Conservation (phyloP, 192 early-diverging fungal species). For the Endogone sp. region DNA sequence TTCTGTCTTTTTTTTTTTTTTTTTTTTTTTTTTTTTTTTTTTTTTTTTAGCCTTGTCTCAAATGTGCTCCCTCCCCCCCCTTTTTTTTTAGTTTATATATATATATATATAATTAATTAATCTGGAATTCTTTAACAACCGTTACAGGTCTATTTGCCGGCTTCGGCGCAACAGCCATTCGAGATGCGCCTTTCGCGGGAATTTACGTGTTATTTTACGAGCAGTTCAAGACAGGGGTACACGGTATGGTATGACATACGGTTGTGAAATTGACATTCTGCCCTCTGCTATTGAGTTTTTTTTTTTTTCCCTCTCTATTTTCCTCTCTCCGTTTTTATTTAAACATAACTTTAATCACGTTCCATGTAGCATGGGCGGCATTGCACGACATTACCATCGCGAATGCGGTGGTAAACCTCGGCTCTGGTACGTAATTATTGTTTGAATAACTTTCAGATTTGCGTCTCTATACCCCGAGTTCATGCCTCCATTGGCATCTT, state of each 20-base stretch:
- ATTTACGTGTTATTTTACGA: conserved; percentile 91
- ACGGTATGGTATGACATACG: too few relatives aligned
- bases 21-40: too few relatives aligned
- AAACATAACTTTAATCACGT: too few relatives aligned
- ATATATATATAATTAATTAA: too few relatives aligned
- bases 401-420: conserved; percentile 33
- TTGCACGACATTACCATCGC: conserved; percentile 14
- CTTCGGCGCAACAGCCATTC: conserved; percentile 78
- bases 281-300: too few relatives aligned
- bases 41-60: too few relatives aligned
- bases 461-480: background rate
- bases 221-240: conserved; percentile 52
- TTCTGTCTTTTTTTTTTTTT: background rate
- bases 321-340: too few relatives aligned
- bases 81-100: background rate
- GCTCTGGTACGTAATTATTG: conserved; percentile 22
- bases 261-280: too few relatives aligned
- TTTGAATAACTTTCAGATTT: too few relatives aligned
- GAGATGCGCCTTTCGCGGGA: conserved; percentile 90
- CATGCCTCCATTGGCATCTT: background rate
- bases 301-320: too few relatives aligned
- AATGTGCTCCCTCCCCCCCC: background rate
- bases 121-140: background rate
- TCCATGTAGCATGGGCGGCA: conserved; percentile 2
- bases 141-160: conserved; percentile 77